Evolutionary conservation across 768 basidiomycete genomes (phyloP), one percentile per base, ranked within the genome.

Genomic region (Dictyophora rubrovolvata): DNA sequence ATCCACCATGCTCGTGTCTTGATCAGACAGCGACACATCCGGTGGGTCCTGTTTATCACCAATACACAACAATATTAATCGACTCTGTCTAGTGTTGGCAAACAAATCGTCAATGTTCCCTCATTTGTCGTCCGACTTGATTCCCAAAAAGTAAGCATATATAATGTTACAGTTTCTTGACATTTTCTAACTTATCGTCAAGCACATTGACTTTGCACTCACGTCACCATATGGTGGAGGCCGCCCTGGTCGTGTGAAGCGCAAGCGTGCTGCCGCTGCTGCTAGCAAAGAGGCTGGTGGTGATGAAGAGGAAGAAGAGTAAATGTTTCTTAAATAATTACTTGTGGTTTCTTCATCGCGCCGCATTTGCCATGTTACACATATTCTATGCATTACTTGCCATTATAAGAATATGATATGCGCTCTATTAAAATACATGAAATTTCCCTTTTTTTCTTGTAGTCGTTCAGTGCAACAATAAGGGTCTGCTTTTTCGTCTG

Each of bases 121-220:
- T 97, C 94, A 2, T 98, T 98, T 73, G 89, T 97, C 71, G 95
- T 99, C 67, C 93, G 96, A 75, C 88, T 98, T 66, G 96, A 97
- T 80, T 95, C 93, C 62, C 94, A 97, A 82, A 98, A 98, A 71
- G 75, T 75, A 60, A 55, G 71, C n/a, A n/a, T 35, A 21, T 17
- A 22, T 7, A 20, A 65, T 11, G 0, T 17, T n/a, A 6, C 14
- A 21, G 16, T 9, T 49, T 55, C 53, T 0, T 37, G n/a, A 28
- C 11, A 5, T 52, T 55, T 9, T 37, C 12, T 53, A 18, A 7
- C 28, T 62, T 21, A 28, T n/a, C 35, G 49, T 36, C 53, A 16
- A 52, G 74, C 96, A 99, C 83, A 95, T 99, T 72, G 96, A 99
- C 83, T 99, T 97, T 71, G 88, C 95, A 49, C 85, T 94, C 66